Percentiles rank a stretch among this genome's conserved stretches.
phyloP scores from a whole-genome alignment of 176 grass and related monocot species.

The barley (Hordeum vulgare) region DNA sequence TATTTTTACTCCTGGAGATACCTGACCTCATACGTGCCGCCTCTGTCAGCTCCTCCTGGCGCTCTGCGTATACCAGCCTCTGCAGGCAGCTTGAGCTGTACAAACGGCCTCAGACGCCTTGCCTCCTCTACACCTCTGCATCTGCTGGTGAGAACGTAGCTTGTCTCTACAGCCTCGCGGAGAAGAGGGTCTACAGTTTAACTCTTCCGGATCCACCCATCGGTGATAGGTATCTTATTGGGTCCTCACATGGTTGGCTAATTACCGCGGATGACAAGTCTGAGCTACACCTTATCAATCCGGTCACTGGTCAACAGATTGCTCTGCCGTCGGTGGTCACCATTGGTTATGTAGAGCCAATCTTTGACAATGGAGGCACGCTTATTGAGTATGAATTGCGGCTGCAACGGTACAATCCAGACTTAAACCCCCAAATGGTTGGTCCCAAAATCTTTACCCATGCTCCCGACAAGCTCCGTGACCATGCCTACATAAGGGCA shows the following conservation, averaged over 20 bases:
- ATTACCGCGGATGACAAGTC: neutral
- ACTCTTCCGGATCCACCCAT: neutral
- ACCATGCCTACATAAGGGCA: neutral
- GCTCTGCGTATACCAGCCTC: neutral
- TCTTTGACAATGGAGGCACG: neutral
- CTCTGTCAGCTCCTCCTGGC: neutral
- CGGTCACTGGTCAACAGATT: neutral
- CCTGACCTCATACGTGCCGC: neutral
- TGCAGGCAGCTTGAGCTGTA: neutral
- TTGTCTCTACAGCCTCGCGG: neutral
- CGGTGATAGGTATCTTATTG: neutral
- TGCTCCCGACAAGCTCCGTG: neutral
- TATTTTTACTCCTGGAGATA: neutral
- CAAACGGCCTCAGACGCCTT: neutral
- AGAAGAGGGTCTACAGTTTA: neutral
- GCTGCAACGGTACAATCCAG: neutral
- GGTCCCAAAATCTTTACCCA: neutral
- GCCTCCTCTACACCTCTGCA: neutral
- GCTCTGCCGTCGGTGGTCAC: neutral
- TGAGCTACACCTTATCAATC: neutral
- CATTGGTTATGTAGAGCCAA: neutral
- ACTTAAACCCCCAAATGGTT: neutral
- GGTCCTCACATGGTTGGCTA: neutral
- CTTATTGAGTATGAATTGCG: neutral
- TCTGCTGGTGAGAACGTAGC: neutral